Evolutionary conservation across 2,329 filamentous ascomycete species (phyloP).

Genomic region (Aspergillus arachidicola): DNA sequence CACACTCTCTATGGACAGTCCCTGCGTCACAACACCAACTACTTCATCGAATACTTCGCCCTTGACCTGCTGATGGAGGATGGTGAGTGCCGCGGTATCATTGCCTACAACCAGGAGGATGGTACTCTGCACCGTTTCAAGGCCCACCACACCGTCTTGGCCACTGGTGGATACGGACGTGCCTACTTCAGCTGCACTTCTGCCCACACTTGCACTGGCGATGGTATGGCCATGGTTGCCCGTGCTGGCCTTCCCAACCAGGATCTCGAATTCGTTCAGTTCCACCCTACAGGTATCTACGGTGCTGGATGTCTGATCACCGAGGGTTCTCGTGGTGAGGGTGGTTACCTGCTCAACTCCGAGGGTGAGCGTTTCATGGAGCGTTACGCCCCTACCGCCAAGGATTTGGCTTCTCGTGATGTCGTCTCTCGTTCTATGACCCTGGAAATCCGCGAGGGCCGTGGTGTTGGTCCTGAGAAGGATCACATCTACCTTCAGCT

Average conservation of each 20-base stretch:
- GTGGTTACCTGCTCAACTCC: conserved; percentile 95
- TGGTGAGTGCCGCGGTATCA: conserved; percentile 91
- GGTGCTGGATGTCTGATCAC: conserved; percentile 97
- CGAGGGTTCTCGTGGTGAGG: conserved; percentile 95
- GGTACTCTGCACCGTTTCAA: conserved; percentile 96
- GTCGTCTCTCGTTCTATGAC: conserved; percentile 98
- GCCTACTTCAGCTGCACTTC: conserved; percentile 98
- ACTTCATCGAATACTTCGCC: conserved; percentile 99
- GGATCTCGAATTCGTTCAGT: conserved; percentile 99
- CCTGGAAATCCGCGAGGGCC: conserved; percentile 94
- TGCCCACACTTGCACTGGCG: conserved; percentile 97
- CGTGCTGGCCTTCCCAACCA: conserved; percentile 97
- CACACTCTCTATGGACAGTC: conserved; percentile 99
- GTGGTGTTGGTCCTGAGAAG: conserved; percentile 94
- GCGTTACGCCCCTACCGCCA: conserved; percentile 94
- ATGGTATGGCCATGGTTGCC: conserved; percentile 99
- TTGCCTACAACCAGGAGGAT: conserved; percentile 98
- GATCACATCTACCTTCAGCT: conserved; percentile 99
- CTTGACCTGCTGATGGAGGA: conserved; percentile 97
- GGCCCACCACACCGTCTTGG: conserved; percentile 93
- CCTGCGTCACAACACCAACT: conserved; percentile 96
- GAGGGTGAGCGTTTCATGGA: conserved; percentile 99
- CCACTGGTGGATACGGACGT: conserved; percentile 95
- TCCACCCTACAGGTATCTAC: conserved; percentile 99
- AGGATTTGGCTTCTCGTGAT: conserved; percentile 94